Conservation (phyloP, 1,139 yeast genomes). For the Debaryomyces sp. region DNA sequence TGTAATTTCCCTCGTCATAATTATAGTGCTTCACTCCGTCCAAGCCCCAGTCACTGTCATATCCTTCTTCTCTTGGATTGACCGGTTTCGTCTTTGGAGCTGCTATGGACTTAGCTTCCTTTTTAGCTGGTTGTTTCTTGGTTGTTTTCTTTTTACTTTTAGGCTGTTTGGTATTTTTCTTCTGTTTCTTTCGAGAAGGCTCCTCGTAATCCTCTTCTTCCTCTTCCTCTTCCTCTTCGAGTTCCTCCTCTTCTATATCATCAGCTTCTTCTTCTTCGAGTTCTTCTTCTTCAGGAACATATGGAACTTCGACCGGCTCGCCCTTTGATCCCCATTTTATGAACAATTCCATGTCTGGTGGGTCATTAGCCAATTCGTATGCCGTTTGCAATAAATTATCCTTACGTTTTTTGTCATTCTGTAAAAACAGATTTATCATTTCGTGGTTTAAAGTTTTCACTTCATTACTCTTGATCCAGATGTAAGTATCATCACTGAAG, state of each 20-base stretch:
- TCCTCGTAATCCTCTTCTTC: constrained; percentile 16
- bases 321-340: constrained; percentile 47
- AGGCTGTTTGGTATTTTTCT: constrained; percentile 11
- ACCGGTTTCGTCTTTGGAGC: constrained; percentile 26
- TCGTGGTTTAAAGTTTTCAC: constrained; percentile 31
- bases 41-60: constrained; percentile 50
- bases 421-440: constrained; percentile 33
- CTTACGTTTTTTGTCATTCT: constrained; percentile 27
- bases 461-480: constrained; percentile 57
- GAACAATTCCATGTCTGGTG: constrained; percentile 47
- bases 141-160: constrained; percentile 9
- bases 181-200: constrained; percentile 19
- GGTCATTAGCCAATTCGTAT: constrained; percentile 41
- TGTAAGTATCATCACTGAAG: constrained; percentile 67
- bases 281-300: constrained; percentile 15
- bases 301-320: constrained; percentile 22
- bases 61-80: constrained; percentile 24
- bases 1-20: constrained; percentile 33
- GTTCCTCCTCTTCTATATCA: constrained; percentile 25
- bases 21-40: constrained; percentile 31
- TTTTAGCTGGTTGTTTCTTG: constrained; percentile 10
- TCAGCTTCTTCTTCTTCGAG: constrained; percentile 8
- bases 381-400: constrained; percentile 42
- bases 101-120: constrained; percentile 21
- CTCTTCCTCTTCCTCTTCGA: constrained; percentile 21